Evolutionary conservation across 768 basidiomycete genomes (phyloP).

Genomic region (Mycena amicta): DNA sequence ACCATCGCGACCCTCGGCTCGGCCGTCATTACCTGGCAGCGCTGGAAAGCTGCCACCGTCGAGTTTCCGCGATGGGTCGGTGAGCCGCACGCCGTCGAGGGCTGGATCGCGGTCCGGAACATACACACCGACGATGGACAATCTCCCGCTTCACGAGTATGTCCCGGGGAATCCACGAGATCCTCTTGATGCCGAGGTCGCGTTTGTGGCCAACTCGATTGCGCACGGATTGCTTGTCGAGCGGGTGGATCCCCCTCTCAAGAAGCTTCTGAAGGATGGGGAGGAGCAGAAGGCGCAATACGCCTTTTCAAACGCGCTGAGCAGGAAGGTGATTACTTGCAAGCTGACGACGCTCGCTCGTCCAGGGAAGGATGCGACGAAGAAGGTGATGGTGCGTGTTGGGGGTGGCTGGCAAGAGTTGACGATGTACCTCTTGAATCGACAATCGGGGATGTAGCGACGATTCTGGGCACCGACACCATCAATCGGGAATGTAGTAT

Average conservation of each 20-base stretch:
- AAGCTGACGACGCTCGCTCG: slow-evolving; percentile 79
- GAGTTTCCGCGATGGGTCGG: slow-evolving; percentile 66
- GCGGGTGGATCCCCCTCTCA: slow-evolving; percentile 78
- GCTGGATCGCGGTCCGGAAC: slow-evolving; percentile 67
- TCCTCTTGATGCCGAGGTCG: slow-evolving; percentile 83
- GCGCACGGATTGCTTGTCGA: slow-evolving; percentile 78
- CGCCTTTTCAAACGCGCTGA: slow-evolving; percentile 72
- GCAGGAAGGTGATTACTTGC: slow-evolving; percentile 76
- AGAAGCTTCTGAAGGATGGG: slow-evolving; percentile 63
- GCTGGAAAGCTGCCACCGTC: slow-evolving; percentile 64
- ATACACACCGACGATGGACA: slow-evolving; percentile 64
- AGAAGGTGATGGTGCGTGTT: slow-evolving; percentile 91
- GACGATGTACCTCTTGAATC: slow-evolving; percentile 73
- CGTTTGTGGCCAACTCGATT: slow-evolving; percentile 71
- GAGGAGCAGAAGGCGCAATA: slow-evolving; percentile 86
- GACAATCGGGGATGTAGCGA: slow-evolving; percentile 64
- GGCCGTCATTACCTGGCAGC: slow-evolving; percentile 16
- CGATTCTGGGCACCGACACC: too few species aligned
- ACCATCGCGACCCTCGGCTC: slow-evolving; percentile 39
- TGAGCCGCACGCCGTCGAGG: slow-evolving; percentile 61
- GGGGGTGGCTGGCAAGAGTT: slow-evolving; percentile 85
- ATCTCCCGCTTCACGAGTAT: slow-evolving; percentile 62
- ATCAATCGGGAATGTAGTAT: background rate
- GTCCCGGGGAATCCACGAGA: slow-evolving; percentile 67
- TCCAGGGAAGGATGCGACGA: slow-evolving; percentile 53